Percentiles rank a stretch among this genome's conserved stretches.
phyloP scores from a whole-genome alignment of 1,284 basidiomycete genomes.

The Heterobasidion parviporum region DNA sequence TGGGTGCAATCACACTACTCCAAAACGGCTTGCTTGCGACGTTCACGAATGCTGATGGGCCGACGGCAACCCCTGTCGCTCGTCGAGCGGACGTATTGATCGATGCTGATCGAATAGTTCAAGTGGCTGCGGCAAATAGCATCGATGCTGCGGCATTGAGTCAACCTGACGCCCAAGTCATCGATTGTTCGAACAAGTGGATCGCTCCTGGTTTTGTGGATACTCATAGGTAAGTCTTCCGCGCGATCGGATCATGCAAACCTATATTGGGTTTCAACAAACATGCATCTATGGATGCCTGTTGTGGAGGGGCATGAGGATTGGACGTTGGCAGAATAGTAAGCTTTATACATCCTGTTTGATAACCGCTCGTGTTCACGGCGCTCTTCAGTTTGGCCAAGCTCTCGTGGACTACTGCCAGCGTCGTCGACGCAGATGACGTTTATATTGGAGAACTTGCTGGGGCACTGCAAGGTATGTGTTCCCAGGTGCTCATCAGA shows the following conservation, averaged over 20 bases:
- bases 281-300: neutral
- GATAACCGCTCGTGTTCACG: neutral
- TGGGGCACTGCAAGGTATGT: neutral
- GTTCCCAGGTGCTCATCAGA: neutral
- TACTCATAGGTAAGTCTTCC: neutral
- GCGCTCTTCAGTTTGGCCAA: neutral
- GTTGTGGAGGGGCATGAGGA: neutral
- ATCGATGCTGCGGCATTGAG: neutral
- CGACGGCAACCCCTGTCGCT: neutral
- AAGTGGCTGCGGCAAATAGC: neutral
- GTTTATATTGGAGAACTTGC: neutral
- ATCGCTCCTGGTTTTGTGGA: neutral
- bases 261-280: neutral
- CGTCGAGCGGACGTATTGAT: neutral
- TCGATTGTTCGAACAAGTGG: neutral
- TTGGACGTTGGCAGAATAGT: neutral
- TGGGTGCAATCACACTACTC: neutral
- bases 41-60: neutral
- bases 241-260: too few species aligned
- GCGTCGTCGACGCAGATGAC: neutral
- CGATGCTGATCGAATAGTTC: neutral
- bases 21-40: neutral
- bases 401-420: neutral
- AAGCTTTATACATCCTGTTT: neutral
- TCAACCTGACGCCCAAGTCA: neutral